A percentile compares a stretch with the other conserved stretches of the same genome.
Evolutionary conservation across 129 eudicot genomes (phyloP).

Genomic region (Scalesia atractyloides): DNA sequence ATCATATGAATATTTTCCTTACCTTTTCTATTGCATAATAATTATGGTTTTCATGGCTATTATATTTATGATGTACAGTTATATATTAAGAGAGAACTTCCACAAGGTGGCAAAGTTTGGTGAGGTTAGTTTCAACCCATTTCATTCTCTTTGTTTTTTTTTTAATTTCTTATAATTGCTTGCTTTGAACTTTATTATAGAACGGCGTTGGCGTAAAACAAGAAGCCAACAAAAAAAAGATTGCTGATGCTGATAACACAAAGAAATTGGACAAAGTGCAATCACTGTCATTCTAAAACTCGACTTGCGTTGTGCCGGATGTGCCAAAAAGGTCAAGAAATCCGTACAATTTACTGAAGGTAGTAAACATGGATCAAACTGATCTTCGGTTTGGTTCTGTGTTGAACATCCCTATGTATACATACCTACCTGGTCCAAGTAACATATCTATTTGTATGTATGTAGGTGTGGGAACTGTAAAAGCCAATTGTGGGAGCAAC

Average conservation of each 20-base stretch:
- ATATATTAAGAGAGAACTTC: not conserved
- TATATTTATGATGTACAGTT: too few species aligned
- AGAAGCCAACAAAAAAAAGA: slow-evolving; percentile 44
- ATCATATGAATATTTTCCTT: too few species aligned
- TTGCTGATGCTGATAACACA: slow-evolving; percentile 26
- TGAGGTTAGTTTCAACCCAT: slow-evolving; percentile 50
- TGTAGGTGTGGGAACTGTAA: slow-evolving; percentile 76
- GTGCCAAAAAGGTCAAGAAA: slow-evolving; percentile 80
- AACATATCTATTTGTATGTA: not conserved
- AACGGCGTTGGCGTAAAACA: slow-evolving; percentile 42
- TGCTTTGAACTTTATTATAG: slow-evolving; percentile 25
- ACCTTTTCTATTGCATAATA: too few species aligned
- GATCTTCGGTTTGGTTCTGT: not conserved
- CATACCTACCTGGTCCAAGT: not conserved
- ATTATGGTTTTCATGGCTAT: too few species aligned
- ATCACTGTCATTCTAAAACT: slow-evolving; percentile 60
- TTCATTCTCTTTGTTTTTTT: slow-evolving; percentile 1
- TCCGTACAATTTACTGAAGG: slow-evolving; percentile 60
- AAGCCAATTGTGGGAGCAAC: slow-evolving; percentile 50
- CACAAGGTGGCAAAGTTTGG: slow-evolving; percentile 12
- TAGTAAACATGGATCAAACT: slow-evolving; percentile 13
- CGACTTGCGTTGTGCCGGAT: slow-evolving; percentile 92
- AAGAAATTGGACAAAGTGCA: slow-evolving; percentile 34
- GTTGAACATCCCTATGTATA: not conserved
- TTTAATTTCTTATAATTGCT: not conserved